Evolutionary conservation across 306 rosid species (phyloP).

Genomic region (Cicer bijugum): DNA sequence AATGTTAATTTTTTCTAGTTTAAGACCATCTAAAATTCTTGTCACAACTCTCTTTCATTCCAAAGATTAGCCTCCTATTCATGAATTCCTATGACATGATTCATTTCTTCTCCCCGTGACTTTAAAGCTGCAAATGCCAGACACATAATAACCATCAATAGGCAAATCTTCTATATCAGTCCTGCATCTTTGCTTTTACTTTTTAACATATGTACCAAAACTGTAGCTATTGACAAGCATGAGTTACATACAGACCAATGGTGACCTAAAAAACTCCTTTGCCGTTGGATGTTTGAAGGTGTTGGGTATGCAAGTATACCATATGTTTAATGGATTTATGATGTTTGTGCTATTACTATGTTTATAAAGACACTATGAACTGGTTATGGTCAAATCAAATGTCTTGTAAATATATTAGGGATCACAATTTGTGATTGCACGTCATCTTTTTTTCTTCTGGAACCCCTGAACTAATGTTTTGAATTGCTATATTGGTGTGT

Average conservation of each 20-base stretch:
- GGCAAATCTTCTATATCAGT: conserved; percentile 26
- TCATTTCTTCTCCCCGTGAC: conserved; percentile 21
- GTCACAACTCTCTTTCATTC: conserved; percentile 1
- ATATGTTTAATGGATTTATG: conserved; percentile 6
- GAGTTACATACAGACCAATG: conserved; percentile 2
- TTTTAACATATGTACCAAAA: conserved; percentile 24
- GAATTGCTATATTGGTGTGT: conserved; percentile 43
- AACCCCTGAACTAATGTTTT: conserved; percentile 37
- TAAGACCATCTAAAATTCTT: conserved; percentile 8
- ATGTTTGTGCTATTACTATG: conserved; percentile 13
- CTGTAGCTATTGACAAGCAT: neutral
- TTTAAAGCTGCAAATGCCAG: neutral
- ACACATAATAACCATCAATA: conserved; percentile 7
- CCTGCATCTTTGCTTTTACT: conserved; percentile 32
- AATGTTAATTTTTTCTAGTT: neutral
- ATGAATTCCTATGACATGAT: conserved; percentile 13
- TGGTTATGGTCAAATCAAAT: conserved; percentile 14
- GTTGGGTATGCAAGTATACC: neutral
- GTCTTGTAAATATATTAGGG: conserved; percentile 10
- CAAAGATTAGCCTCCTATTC: neutral
- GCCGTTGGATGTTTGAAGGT: neutral
- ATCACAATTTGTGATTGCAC: conserved; percentile 32
- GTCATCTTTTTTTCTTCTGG: conserved; percentile 34
- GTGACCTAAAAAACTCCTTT: conserved; percentile 4
- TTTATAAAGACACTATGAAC: conserved; percentile 11